Evolutionary conservation across 768 basidiomycete genomes (phyloP).

Genomic region (Floccularia luteovirens): DNA sequence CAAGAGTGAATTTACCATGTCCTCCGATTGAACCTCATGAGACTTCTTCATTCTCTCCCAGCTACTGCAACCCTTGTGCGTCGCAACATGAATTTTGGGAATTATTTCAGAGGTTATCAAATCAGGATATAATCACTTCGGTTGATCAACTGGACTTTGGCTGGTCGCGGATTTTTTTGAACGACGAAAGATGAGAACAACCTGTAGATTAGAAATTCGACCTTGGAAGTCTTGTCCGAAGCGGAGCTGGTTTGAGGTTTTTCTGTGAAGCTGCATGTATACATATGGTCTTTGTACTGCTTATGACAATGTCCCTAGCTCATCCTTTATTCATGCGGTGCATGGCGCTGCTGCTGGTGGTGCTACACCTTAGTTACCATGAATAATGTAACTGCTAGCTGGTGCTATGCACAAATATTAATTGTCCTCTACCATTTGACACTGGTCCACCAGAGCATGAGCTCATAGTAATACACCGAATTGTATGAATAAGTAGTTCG

Average conservation of each 20-base stretch:
- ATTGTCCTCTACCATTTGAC: no score
- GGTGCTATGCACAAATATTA: no score
- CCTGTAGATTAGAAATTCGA: slow-evolving; percentile 87
- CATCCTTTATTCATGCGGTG: no score
- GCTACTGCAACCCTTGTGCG: slow-evolving; percentile 86
- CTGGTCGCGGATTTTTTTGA: slow-evolving; percentile 54
- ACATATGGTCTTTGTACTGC: no score
- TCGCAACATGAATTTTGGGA: slow-evolving; percentile 76
- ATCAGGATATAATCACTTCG: slow-evolving; percentile 72
- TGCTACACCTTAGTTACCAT: no score
- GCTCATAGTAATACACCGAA: no score
- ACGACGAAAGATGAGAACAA: slow-evolving; percentile 86
- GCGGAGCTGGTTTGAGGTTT: slow-evolving; percentile 92
- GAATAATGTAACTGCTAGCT: no score
- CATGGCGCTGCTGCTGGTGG: no score
- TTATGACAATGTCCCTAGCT: no score
- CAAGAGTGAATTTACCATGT: slow-evolving; percentile 52
- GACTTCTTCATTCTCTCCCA: slow-evolving; percentile 91
- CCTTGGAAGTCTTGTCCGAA: slow-evolving; percentile 96
- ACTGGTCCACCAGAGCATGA: no score
- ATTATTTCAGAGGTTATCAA: slow-evolving; percentile 65
- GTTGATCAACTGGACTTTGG: slow-evolving; percentile 68
- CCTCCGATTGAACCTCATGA: slow-evolving; percentile 86
- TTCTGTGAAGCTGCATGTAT: no score
- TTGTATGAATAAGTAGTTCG: no score